Percentiles rank a stretch among this genome's conserved stretches.
phyloP scores from a whole-genome alignment of 1,284 basidiomycete species.

The Malassezia cuniculi region DNA sequence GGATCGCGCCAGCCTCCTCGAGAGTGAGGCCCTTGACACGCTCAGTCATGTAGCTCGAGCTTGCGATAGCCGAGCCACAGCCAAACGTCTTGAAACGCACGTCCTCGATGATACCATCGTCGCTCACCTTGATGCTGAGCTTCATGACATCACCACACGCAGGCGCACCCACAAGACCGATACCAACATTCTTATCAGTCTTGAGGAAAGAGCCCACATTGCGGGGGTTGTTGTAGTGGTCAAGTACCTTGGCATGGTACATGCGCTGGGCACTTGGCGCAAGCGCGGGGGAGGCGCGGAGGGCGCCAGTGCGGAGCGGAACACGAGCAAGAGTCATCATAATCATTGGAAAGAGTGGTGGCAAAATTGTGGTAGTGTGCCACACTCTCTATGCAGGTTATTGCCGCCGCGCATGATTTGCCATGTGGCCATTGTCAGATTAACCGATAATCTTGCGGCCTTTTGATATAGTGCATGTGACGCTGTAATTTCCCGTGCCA shows the following conservation, averaged over 20 bases:
- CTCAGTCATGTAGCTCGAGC: slow-evolving; percentile 59
- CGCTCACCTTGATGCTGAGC: slow-evolving; percentile 92
- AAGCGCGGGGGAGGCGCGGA: no score
- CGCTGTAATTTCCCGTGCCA: no score
- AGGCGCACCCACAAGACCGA: slow-evolving; percentile 93
- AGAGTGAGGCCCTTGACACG: slow-evolving; percentile 86
- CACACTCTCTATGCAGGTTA: no score
- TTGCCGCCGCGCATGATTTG: no score
- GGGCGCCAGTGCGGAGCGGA: no score
- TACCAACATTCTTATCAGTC: slow-evolving; percentile 78
- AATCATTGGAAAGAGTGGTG: no score
- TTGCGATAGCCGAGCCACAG: slow-evolving; percentile 92
- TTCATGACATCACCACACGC: slow-evolving; percentile 96
- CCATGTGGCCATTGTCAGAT: no score
- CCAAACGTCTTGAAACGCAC: slow-evolving; percentile 70
- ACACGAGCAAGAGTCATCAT: no score
- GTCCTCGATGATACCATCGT: slow-evolving; percentile 82
- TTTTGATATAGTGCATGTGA: no score
- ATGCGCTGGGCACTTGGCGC: no score
- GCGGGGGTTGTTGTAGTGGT: slow-evolving; percentile 45
- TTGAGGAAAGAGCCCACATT: slow-evolving; percentile 78
- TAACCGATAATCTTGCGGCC: no score
- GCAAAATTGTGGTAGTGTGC: no score
- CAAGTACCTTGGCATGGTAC: slow-evolving; percentile 45
- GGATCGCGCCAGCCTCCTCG: slow-evolving; percentile 87